Evolutionary conservation across 345 rosid genomes (phyloP).

Genomic region (Kandelia obovata): DNA sequence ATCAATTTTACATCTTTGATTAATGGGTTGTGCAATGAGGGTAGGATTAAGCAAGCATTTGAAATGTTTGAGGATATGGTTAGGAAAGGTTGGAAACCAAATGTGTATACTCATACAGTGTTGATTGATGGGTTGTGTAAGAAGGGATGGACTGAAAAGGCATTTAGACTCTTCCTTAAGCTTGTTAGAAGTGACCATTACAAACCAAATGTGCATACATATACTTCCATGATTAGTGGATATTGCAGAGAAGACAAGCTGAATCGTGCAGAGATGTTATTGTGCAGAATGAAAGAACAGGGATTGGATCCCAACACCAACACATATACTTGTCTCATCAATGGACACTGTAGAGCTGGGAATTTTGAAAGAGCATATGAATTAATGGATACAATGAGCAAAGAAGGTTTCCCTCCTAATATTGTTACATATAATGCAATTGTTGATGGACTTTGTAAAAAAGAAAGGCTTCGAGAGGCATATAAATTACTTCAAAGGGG

Average conservation of each 20-base stretch:
- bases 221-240: conserved; percentile 77
- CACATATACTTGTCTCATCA: conserved; percentile 65
- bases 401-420: conserved; percentile 60
- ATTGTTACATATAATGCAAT: conserved; percentile 60
- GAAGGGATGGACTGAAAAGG: conserved; percentile 94
- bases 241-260: conserved; percentile 77
- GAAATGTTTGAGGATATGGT: conserved; percentile 89
- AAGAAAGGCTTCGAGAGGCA: conserved; percentile 62
- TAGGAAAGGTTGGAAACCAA: conserved; percentile 69
- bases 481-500: conserved; percentile 51
- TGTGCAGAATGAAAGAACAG: conserved; percentile 80
- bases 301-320: conserved; percentile 64
- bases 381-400: conserved; percentile 65
- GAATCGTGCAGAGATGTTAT: conserved; percentile 83
- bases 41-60: conserved; percentile 81
- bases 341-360: conserved; percentile 73
- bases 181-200: conserved; percentile 71
- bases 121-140: conserved; percentile 83
- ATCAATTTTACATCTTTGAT: conserved; percentile 77
- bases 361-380: conserved; percentile 63
- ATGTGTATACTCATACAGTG: conserved; percentile 74
- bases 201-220: conserved; percentile 75
- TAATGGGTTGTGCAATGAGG: conserved; percentile 71
- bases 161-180: conserved; percentile 80
- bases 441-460: conserved; percentile 58